A percentile compares a stretch with the other conserved stretches of the same genome.
phyloP scores from a whole-genome alignment of 225 moss, liverwort and hornwort species.

The Asterella californica region DNA sequence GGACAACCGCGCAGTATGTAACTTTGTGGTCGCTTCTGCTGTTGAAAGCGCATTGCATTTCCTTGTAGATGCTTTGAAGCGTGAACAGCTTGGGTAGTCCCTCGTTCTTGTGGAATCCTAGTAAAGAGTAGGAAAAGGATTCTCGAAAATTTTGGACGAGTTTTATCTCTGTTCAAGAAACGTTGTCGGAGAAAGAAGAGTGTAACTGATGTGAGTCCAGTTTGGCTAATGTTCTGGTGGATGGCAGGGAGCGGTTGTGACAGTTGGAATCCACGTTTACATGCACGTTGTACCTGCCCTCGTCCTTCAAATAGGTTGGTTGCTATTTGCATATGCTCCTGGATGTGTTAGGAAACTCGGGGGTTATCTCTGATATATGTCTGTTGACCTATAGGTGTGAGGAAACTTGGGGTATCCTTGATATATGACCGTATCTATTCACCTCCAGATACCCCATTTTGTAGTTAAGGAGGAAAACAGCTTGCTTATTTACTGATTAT shows the following conservation, averaged over 20 bases:
- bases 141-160: no score
- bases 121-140: no score
- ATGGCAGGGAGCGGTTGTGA: conserved; percentile 65
- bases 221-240: neutral
- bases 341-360: neutral
- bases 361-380: no score
- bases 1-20: no score
- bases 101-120: no score
- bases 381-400: no score
- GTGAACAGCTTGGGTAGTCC: no score
- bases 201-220: neutral
- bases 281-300: conserved; percentile 85
- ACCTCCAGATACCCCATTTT: no score
- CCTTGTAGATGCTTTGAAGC: no score
- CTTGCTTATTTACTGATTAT: neutral
- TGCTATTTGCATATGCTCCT: neutral
- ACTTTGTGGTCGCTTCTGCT: no score
- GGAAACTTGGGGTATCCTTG: neutral
- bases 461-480: neutral
- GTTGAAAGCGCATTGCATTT: no score
- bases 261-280: conserved; percentile 70
- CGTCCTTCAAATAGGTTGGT: conserved; percentile 64
- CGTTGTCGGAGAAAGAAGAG: neutral
- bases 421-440: neutral
- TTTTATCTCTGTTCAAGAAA: neutral